Evolutionary conservation across 805 yeast species (phyloP), one percentile per base, ranked within the genome.

Genomic region (Starmera amethionina): DNA sequence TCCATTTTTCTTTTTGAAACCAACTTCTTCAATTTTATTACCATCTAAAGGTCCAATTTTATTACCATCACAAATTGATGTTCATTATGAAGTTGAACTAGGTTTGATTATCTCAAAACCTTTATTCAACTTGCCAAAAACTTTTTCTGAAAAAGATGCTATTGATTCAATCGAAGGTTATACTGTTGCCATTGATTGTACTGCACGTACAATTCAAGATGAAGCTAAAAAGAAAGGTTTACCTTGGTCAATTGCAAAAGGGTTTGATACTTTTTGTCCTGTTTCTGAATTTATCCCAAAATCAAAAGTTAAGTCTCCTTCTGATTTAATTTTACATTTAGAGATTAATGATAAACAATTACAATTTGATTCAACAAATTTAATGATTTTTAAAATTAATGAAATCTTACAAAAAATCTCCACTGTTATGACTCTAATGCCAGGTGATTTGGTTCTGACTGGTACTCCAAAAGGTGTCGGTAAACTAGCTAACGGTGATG

Each of bases 381-480:
- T 89, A 57, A 93, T 93, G 98, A 66, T 90, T 42, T 88, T 85
- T 72, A 82, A 88, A 36, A 78, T 93, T 54, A 89, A 88, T 53
- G 73, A 77, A 51, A 80, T 93, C 45, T 67, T 93, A 45, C 72
- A 83, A 41, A 75, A 82, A 39, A 82, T 89, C 77, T 82, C 95
- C 5, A 63, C 79, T n/a, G 79, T 86, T 51, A 90, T 90, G 90
- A 86, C 97, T 4, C 67, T 93, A 42, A 79, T 89, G 52, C 79
- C 85, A 40, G 96, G 96, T 28, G 98, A 93, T 55, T 70, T 93
- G 46, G 79, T 93, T 43, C 68, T 93, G 39, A 93, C 98, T 1
- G 98, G 98, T 14, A 93, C 98, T 2, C 98, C 98, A 36, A 86
- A 88, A 60, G 98, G 98, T 14, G 98, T 93, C n/a, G 96, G 97